Evolutionary conservation across 805 yeast species (phyloP), one percentile per base, ranked within the genome.

Genomic region (Priceomyces haplophilus): DNA sequence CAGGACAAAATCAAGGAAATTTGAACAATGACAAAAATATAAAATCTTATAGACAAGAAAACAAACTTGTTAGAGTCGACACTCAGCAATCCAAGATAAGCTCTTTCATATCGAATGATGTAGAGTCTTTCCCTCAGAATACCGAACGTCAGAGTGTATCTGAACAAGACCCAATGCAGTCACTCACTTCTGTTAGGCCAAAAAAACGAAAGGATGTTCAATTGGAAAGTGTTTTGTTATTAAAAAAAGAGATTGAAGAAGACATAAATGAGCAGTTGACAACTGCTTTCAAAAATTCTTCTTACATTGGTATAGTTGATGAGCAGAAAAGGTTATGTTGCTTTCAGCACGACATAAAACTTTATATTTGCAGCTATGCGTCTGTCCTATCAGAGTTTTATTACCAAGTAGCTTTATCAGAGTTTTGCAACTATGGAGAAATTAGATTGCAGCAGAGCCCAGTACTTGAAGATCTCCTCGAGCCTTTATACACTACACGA

Each of bases 291-390:
- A 74, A 83, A 7, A 79, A 85, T 42, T 77, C 84, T 38, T 78
- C 83, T 0, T 87, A 75, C 55, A 83, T 93, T 7, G 99, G 99
- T 0, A 64, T 91, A 3, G 90, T 87, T 1, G 98, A 91, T 57
- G 75, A 76, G 8, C 56, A 63, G 10, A 75, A 79, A 47, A 67
- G 97, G 34, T 66, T 91, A 16, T 82, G 85, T 11, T 85, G 96
- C n/a, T 70, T 91, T 34, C 99, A 93, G 58, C 77, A 82, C 56
- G 96, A 84, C 52, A 84, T 89, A 7, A 80, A 81, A 44, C 67
- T 93, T 11, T 84, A 76, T 56, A 62, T 93, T 18, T 80, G 91
- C 15, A 97, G 91, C 61, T 93, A 88, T 60, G 88, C 83, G 0
- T 73, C 85, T 0, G 58, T 87, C 1, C 69, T 83, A 21, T 62